These are phyloP conservation scores for Acanthamoeba castellanii DNA, from an alignment of 208 protist genomes.

Conservation along the genomic window DNA sequence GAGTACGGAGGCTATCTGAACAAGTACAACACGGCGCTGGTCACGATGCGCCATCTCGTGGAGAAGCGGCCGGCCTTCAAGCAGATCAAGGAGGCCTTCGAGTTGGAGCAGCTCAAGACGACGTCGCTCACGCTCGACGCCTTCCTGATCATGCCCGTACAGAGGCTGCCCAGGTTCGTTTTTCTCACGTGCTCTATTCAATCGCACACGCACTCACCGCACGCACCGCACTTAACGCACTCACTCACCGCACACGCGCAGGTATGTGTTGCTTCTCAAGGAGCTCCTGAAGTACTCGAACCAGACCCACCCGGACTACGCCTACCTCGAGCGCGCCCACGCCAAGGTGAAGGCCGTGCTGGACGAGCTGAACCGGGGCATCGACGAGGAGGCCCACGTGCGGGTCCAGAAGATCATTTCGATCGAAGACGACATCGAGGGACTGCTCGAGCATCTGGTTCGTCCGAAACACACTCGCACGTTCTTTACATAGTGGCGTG, in stretches of 20 bases:
- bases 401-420: conserved; percentile 54
- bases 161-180: not conserved
- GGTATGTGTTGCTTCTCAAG: conserved; percentile 47
- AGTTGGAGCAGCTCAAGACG: conserved; percentile 68
- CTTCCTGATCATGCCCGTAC: conserved; percentile 73
- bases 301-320: conserved; percentile 63
- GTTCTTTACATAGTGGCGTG: not conserved
- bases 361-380: conserved; percentile 57
- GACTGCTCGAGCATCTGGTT: conserved; percentile 43
- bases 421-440: conserved; percentile 64
- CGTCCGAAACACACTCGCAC: not conserved
- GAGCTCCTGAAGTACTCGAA: conserved; percentile 70
- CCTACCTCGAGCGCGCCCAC: conserved; percentile 45
- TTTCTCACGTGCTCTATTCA: not conserved
- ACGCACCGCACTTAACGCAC: not conserved
- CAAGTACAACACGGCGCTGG: conserved; percentile 57
- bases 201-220: not conserved
- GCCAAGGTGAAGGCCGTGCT: conserved; percentile 29
- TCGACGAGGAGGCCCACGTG: conserved; percentile 55
- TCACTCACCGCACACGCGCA: too few relatives aligned
- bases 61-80: conserved; percentile 64
- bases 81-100: conserved; percentile 70
- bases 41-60: conserved; percentile 64
- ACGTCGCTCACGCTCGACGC: conserved; percentile 53
- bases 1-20: conserved; percentile 43